Evolutionary conservation across 805 yeast species (phyloP), one percentile per base, ranked within the genome.

Genomic region (Yamadazyma philogaea): DNA sequence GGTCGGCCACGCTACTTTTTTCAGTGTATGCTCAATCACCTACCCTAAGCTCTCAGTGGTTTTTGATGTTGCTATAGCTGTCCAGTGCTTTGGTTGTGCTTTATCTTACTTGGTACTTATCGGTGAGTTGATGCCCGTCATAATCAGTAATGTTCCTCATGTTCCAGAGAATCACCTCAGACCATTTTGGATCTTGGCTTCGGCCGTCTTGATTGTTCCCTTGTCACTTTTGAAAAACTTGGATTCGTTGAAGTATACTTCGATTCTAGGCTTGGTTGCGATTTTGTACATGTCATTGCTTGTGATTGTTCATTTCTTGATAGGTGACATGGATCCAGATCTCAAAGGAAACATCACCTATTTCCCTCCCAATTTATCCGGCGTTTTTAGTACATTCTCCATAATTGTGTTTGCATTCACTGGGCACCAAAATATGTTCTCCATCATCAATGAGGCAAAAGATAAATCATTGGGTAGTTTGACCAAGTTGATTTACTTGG

Each of bases 381-480:
- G 47, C n/a, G 71, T 90, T 15, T 74, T 84, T 18, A 58, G 66
- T 20, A 80, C 93, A 8, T 79, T 90, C 59, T 95, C 97, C n/a
- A 85, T 90, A 49, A 82, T 89, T 52, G 91, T 91, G 11, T 90
- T 91, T 70, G 96, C 96, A 0, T 91, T 81, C 63, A 91, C 98
- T 0, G 93, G 97, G 55, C 97, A 91, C 57, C 97, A 91, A 61
- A 91, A 91, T 64, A 87, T 87, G 88, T 88, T 87, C 55, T 80
- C 96, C 1, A 78, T 90, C 42, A 77, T 89, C 42, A 91, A 90
- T 55, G 98, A 91, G 64, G 74, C 90, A 21, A 63, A 61, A 22
- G 79, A 79, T 50, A 75, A 74, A 47, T 66, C 84, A 0, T 64
- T 76, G n/a, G 45, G 41, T 4, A 47, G 41, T 16, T 64, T 78